A percentile compares a stretch with the other conserved stretches of the same genome.
These are phyloP conservation scores for Aegilops tauschii DNA, from an alignment of 176 grass and related monocot species.

Conservation along the genomic window DNA sequence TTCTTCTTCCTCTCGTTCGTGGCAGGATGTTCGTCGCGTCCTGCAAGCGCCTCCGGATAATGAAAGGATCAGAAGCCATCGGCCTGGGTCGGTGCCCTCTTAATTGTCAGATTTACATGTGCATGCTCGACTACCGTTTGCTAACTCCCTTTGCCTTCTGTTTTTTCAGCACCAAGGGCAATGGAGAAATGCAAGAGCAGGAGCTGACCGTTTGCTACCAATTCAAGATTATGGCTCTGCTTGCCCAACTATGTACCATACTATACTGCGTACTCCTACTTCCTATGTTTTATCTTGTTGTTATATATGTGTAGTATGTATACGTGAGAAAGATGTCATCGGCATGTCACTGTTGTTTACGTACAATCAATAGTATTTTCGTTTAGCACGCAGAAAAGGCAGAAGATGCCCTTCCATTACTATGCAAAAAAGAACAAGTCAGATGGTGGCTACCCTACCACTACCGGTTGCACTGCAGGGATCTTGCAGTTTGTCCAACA, in stretches of 20 bases:
- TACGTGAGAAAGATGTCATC: constrained; percentile 17
- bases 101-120: neutral
- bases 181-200: constrained; percentile 80
- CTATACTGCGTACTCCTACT: neutral
- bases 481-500: constrained; percentile 24
- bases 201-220: constrained; percentile 22
- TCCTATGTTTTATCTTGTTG: neutral
- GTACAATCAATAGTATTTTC: neutral
- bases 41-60: constrained; percentile 84
- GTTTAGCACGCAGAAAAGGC: too few relatives aligned
- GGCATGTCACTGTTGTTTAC: neutral
- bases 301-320: neutral
- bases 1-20: neutral
- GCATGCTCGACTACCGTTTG: neutral
- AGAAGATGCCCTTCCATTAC: neutral
- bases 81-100: constrained; percentile 57
- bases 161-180: constrained; percentile 59
- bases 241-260: constrained; percentile 23
- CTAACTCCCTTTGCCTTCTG: too few relatives aligned
- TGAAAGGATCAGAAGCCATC: constrained; percentile 84
- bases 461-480: constrained; percentile 8
- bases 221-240: neutral
- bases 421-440: neutral
- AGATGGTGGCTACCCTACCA: too few relatives aligned
- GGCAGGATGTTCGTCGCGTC: constrained; percentile 83